Evolutionary conservation across 768 basidiomycete genomes (phyloP).

Genomic region (Tylopilus sp.): DNA sequence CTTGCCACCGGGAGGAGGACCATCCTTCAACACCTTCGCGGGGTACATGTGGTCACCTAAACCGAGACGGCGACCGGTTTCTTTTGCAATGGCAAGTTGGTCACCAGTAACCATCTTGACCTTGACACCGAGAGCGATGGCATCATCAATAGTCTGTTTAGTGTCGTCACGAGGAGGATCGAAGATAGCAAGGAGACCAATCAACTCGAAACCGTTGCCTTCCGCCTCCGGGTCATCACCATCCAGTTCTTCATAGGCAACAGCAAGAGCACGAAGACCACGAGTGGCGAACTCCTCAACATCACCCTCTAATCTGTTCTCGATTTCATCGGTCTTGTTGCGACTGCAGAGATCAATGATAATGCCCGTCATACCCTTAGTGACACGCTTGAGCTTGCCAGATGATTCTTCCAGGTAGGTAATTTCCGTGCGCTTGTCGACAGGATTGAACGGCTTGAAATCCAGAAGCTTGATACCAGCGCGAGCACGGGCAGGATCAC

Average conservation of each 20-base stretch:
- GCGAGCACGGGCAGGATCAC: conserved; percentile 72
- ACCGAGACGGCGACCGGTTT: conserved; percentile 96
- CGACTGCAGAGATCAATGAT: conserved; percentile 96
- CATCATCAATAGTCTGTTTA: conserved; percentile 98
- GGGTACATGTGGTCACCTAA: conserved; percentile 99
- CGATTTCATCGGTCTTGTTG: conserved; percentile 92
- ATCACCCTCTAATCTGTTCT: conserved; percentile 88
- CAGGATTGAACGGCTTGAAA: conserved; percentile 99
- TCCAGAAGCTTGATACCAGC: conserved; percentile 93
- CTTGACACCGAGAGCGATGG: conserved; percentile 90
- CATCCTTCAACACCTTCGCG: conserved; percentile 98
- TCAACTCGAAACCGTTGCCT: conserved; percentile 96
- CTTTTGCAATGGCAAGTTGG: conserved; percentile 99
- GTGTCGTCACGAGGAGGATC: conserved; percentile 98
- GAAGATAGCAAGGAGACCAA: conserved; percentile 96
- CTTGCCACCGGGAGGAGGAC: conserved; percentile 83
- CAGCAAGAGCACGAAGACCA: conserved; percentile 94
- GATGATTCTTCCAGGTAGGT: conserved; percentile 92
- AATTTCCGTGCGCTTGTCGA: conserved; percentile 98
- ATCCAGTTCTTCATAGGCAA: conserved; percentile 91
- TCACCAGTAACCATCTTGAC: conserved; percentile 99
- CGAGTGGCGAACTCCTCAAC: conserved; percentile 95
- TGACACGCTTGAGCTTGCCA: conserved; percentile 97
- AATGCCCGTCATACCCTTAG: conserved; percentile 99
- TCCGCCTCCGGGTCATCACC: conserved; percentile 79